A percentile compares a stretch with the other conserved stretches of the same genome.
Conservation (phyloP, 257 asterid species). For the Solanum paucissectum region DNA sequence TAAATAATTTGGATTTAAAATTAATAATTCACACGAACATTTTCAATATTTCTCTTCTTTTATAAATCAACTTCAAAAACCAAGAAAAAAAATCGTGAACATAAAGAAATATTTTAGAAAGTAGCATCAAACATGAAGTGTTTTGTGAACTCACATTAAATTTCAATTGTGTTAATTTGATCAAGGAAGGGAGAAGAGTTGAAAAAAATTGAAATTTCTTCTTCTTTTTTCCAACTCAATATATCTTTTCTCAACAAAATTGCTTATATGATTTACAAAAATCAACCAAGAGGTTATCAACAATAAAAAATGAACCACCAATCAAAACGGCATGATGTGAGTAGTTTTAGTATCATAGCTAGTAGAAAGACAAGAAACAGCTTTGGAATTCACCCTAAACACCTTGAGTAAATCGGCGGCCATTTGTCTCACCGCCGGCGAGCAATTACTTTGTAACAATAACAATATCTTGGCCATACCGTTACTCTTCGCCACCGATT, state of each 20-base stretch:
- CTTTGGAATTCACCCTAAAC: conserved; percentile 36
- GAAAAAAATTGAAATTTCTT: background rate
- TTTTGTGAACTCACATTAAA: background rate
- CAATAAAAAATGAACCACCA: background rate
- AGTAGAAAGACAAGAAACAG: conserved; percentile 25
- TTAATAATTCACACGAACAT: no score
- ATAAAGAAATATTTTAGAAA: no score
- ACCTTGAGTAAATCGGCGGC: conserved; percentile 61
- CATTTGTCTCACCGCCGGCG: conserved; percentile 70
- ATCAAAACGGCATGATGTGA: conserved; percentile 86
- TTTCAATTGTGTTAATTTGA: background rate
- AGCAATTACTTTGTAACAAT: conserved; percentile 60
- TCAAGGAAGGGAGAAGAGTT: background rate
- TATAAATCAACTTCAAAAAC: background rate
- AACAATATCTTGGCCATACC: conserved; percentile 66
- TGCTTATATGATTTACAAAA: conserved; percentile 25
- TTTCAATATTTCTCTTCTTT: no score
- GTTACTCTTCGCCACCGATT: conserved; percentile 36
- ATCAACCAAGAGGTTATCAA: background rate
- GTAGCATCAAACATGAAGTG: background rate
- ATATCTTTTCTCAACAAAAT: conserved; percentile 27
- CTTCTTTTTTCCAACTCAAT: background rate
- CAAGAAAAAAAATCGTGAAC: no score
- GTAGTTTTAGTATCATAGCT: conserved; percentile 68
- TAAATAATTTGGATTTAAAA: no score